Evolutionary conservation across 2,329 filamentous ascomycete genomes (phyloP), one percentile per base, ranked within the genome.

Genomic region (Colletotrichum sp.): DNA sequence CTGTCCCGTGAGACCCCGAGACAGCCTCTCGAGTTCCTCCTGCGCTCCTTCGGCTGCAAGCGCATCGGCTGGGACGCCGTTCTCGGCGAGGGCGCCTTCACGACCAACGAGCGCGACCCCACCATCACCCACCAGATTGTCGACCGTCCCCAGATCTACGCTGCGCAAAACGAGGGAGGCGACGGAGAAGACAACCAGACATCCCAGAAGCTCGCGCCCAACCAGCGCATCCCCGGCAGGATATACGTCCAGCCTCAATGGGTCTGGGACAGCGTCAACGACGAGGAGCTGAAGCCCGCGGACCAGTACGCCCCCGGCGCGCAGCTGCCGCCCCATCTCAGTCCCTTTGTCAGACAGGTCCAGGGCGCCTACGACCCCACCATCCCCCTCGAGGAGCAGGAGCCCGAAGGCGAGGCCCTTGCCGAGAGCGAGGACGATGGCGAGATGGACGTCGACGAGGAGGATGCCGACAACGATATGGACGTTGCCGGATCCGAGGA

Each of bases 201-300:
- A 77, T 87, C 87, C 64, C 91, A 90, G 83, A 91, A 89, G 83
- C 86, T 92, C 71, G 88, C 84, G 30, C 85, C 85, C 75, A 94
- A 95, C 81, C 92, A 92, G 78, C 92, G 96, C 77, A 94, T 99
- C 77, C 96, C 96, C n/a, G 96, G 96, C 44, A 91, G 97, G 79
- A 95, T 93, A 78, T 99, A 99, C 80, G 88, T 99, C 72, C 97
- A 99, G 87, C 97, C 97, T 24, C 97, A 99, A 84, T 99, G 98
- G 96, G 93, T 99, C 6, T 99, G 97, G 97, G 97, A 99, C 83
- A 96, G 95, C 81, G 88, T 98, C 84, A 99, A 99, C 84, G 95
- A 97, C 62, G 95, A 95, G 77, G 95, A 96, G 85, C 88, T 99
- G 72, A 93, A 98, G 84, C 91, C 94, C 79, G 92, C 96, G 36